phyloP scores from a whole-genome alignment of 1,284 basidiomycete species.

The Ganoderma leucocontextum region DNA sequence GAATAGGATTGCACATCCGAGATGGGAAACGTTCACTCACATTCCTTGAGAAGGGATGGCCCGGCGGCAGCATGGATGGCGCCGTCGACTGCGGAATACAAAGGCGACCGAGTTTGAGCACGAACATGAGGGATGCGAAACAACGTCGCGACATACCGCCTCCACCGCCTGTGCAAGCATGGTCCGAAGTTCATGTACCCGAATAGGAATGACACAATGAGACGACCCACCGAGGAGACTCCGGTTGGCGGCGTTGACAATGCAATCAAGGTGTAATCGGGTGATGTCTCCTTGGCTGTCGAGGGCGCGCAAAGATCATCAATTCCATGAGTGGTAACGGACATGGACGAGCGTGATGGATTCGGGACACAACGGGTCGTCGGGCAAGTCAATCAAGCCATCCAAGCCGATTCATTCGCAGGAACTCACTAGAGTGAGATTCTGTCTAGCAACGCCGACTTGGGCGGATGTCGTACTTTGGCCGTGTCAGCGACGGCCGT shows the following conservation, averaged over 20 bases:
- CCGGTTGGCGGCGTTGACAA: constrained; percentile 90
- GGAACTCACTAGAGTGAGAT: constrained; percentile 68
- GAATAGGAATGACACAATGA: constrained; percentile 14
- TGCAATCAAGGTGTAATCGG: constrained; percentile 72
- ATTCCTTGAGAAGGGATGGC: constrained; percentile 75
- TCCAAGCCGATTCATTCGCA: constrained; percentile 14
- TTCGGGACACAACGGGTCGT: constrained; percentile 19
- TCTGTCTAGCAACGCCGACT: constrained; percentile 53
- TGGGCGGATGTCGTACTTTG: constrained; percentile 46
- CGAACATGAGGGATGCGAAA: background rate
- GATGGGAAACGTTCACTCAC: constrained; percentile 46
- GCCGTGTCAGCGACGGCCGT: constrained; percentile 35
- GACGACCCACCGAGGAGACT: constrained; percentile 69
- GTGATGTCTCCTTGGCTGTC: constrained; percentile 83
- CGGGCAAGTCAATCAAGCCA: constrained; percentile 17
- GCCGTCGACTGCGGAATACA: constrained; percentile 71
- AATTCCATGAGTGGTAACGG: constrained; percentile 1
- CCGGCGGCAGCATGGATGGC: constrained; percentile 91
- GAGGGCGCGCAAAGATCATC: background rate
- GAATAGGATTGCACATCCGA: constrained; percentile 5
- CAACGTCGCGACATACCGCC: constrained; percentile 58
- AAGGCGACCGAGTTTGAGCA: background rate
- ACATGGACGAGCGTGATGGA: constrained; percentile 2
- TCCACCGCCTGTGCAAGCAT: constrained; percentile 60
- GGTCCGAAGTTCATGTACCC: constrained; percentile 16